phyloP scores from a whole-genome alignment of 768 basidiomycete species.

The Boletus sp. region DNA sequence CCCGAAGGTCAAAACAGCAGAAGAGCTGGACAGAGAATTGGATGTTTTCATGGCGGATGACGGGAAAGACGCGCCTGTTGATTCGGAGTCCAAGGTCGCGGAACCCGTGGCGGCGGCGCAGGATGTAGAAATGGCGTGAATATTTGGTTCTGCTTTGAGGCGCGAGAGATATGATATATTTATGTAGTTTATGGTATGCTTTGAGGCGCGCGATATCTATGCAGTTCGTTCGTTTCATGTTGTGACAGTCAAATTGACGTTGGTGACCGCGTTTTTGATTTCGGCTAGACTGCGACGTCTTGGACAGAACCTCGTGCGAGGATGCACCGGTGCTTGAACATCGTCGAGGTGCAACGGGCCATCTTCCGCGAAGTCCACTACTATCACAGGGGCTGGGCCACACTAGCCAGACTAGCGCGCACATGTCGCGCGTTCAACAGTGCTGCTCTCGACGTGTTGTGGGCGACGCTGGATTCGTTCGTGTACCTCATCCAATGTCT shows the following conservation, averaged over 20 bases:
- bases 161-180: constrained; percentile 8
- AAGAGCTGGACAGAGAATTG: constrained; percentile 84
- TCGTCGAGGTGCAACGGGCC: constrained; percentile 26
- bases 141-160: neutral
- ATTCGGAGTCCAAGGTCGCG: constrained; percentile 15
- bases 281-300: neutral
- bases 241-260: neutral
- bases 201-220: neutral
- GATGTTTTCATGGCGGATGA: constrained; percentile 82
- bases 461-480: constrained; percentile 23
- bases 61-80: constrained; percentile 21
- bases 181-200: constrained; percentile 20
- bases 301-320: neutral
- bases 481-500: constrained; percentile 23
- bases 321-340: constrained; percentile 28
- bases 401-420: constrained; percentile 25
- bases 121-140: constrained; percentile 57
- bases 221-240: neutral
- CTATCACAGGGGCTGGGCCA: neutral
- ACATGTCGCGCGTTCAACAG: constrained; percentile 24
- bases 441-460: constrained; percentile 25
- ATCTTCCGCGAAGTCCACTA: constrained; percentile 20
- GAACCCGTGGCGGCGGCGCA: constrained; percentile 22
- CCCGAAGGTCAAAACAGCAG: constrained; percentile 68
- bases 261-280: neutral